Conservation (phyloP, 1,139 yeast species). For the Candida sojae region DNA sequence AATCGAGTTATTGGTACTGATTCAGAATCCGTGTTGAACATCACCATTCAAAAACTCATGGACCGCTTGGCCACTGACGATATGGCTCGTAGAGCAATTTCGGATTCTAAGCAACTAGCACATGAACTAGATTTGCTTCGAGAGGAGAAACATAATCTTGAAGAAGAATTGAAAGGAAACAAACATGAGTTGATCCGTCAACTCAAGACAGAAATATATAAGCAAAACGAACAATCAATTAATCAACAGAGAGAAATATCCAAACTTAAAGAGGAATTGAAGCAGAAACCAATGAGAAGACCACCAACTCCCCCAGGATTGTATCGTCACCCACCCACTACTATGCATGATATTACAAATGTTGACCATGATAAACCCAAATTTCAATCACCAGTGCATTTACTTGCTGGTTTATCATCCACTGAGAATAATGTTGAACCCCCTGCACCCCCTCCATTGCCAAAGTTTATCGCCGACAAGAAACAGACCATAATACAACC, state of each 20-base stretch:
- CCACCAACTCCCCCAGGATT: slow-evolving; percentile 24
- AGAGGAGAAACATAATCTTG: slow-evolving; percentile 25
- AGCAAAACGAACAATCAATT: slow-evolving; percentile 14
- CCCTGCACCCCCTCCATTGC: slow-evolving; percentile 4
- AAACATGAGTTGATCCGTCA: slow-evolving; percentile 13
- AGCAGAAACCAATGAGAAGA: slow-evolving; percentile 9
- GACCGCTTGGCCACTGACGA: slow-evolving; percentile 36
- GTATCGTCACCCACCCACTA: not conserved
- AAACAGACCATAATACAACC: not conserved
- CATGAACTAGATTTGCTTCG: slow-evolving; percentile 24
- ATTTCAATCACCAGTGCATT: not conserved
- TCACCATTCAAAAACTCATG: slow-evolving; percentile 36
- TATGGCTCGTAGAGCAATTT: slow-evolving; percentile 35
- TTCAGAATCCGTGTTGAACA: slow-evolving; percentile 28
- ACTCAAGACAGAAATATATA: slow-evolving; percentile 16
- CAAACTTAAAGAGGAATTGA: slow-evolving; percentile 16
- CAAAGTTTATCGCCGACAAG: slow-evolving; percentile 2
- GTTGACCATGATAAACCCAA: not conserved
- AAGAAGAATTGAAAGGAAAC: slow-evolving; percentile 24
- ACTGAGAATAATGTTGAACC: not conserved
- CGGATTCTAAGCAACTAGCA: slow-evolving; percentile 28
- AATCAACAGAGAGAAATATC: slow-evolving; percentile 26
- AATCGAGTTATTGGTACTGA: slow-evolving; percentile 25
- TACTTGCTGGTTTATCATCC: not conserved
- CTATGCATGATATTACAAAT: not conserved